Base-by-base conservation (phyloP, 768 basidiomycete species). In the Kwoniella sp. region DNA sequence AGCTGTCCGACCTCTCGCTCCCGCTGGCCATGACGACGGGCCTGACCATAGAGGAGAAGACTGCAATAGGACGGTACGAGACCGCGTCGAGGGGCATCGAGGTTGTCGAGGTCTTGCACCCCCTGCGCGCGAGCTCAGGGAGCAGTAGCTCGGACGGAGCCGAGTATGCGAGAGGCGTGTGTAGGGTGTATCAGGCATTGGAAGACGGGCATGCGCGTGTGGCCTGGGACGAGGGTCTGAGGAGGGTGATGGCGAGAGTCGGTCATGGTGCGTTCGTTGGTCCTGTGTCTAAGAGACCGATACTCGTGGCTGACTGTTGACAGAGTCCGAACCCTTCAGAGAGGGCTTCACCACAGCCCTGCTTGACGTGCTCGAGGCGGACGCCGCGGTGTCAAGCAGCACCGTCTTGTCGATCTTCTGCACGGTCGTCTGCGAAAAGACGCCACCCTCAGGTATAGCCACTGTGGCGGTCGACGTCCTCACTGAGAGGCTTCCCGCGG, bases 61-160 rank as follows among this genome's bases (percentile, higher is more conserved):
- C 51, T 3, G 7, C 22, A n/a, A n/a, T 40, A 3, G 57, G 49
- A 0, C 25, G 31, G 22, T 17, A 37, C 20, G 51, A 54, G 27
- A 56, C 59, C 1, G 59, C 56, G 25, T 32, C 31, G n/a, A 38
- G 59, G 29, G 63, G 56, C 0, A 14, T 61, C 27, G 63, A 65
- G 28, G 53, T 60, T 6, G 44, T 47, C 6, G 62, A 64, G 27
- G 32, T 50, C 2, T 1, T 31, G 17, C n/a, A n/a, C n/a, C n/a
- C n/a, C n/a, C n/a, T n/a, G n/a, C n/a, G n/a, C n/a, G n/a, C n/a
- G n/a, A n/a, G n/a, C n/a, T n/a, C n/a, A n/a, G n/a, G n/a, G n/a
- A n/a, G n/a, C n/a, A 32, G 23, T 23, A 17, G n/a, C 9, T 20
- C 38, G 3, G 43, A 53, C 15, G 48, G 36, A 19, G 22, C 25